Evolutionary conservation across 164 flowering plant genomes (phyloP).

Genomic region (Macadamia tetraphylla): DNA sequence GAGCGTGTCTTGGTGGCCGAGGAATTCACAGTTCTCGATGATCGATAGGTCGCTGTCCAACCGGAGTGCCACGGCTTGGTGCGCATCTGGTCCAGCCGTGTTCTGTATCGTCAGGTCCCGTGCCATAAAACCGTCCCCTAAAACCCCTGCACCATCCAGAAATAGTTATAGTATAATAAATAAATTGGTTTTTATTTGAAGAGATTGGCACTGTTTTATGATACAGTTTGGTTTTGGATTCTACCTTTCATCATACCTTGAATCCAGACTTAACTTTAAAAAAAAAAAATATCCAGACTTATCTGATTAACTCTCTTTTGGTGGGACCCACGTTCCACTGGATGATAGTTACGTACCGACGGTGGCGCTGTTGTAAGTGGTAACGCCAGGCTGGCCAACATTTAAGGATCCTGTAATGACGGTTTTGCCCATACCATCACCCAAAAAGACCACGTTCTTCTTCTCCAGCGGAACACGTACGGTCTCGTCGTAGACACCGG

Average conservation of each 20-base stretch:
- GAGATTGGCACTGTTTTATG: too few relatives aligned
- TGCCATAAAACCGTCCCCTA: slow-evolving; percentile 85
- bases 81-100: slow-evolving; percentile 71
- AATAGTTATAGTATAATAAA: too few relatives aligned
- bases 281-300: too few relatives aligned
- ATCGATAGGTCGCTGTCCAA: slow-evolving; percentile 64
- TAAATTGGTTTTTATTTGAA: too few relatives aligned
- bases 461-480: slow-evolving; percentile 68
- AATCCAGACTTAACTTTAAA: too few relatives aligned
- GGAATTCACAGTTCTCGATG: slow-evolving; percentile 60
- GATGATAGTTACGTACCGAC: slow-evolving; percentile 48
- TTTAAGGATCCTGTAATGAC: slow-evolving; percentile 69
- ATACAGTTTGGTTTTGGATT: too few relatives aligned
- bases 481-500: slow-evolving; percentile 72
- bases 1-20: slow-evolving; percentile 81
- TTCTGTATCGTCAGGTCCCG: slow-evolving; percentile 59
- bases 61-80: slow-evolving; percentile 81
- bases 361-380: slow-evolving; percentile 73
- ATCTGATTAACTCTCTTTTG: too few relatives aligned
- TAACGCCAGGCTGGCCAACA: slow-evolving; percentile 48
- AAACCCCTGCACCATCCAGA: slow-evolving; percentile 31
- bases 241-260: too few relatives aligned
- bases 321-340: too few relatives aligned
- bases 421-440: slow-evolving; percentile 90
- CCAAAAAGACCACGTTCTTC: slow-evolving; percentile 72